phyloP scores from a whole-genome alignment of 192 early-diverging fungal species.

The Chytriomyces sp. region DNA sequence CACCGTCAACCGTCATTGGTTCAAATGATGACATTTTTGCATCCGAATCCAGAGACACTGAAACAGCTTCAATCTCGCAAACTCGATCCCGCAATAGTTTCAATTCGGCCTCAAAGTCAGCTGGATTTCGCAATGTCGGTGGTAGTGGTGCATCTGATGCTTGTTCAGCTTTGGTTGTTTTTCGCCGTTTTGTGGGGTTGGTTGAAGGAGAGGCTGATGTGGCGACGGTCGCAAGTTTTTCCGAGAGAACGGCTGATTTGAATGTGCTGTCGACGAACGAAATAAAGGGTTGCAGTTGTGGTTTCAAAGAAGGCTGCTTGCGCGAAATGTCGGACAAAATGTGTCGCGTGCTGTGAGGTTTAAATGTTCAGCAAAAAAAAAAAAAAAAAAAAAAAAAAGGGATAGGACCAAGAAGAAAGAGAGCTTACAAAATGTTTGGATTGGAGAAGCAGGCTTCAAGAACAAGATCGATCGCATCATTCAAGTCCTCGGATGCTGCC shows the following conservation, averaged over 20 bases:
- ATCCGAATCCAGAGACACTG: background rate
- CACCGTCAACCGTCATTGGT: background rate
- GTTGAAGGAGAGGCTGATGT: background rate
- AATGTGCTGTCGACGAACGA: constrained; percentile 18
- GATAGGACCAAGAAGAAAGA: background rate
- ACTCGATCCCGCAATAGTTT: background rate
- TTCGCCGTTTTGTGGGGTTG: background rate
- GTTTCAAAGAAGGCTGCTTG: background rate
- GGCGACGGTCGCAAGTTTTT: background rate
- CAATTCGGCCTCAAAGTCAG: background rate
- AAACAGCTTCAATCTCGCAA: constrained; percentile 2
- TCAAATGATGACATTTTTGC: background rate
- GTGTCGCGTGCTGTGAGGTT: constrained; percentile 12
- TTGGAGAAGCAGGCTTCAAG: constrained; percentile 21
- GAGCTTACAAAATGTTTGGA: constrained; percentile 24
- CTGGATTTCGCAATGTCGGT: background rate
- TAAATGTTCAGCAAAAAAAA: background rate
- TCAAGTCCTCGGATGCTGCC: background rate
- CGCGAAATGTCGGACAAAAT: constrained; percentile 16
- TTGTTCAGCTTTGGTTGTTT: background rate
- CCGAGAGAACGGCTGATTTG: constrained; percentile 11
- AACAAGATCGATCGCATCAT: constrained; percentile 8
- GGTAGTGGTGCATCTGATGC: background rate
- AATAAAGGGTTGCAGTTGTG: constrained; percentile 15
- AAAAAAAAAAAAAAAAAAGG: too few relatives aligned